A percentile compares a stretch with the other conserved stretches of the same genome.
Conservation (phyloP, 2,329 filamentous ascomycete genomes). For the Westerdykella aurantiaca region DNA sequence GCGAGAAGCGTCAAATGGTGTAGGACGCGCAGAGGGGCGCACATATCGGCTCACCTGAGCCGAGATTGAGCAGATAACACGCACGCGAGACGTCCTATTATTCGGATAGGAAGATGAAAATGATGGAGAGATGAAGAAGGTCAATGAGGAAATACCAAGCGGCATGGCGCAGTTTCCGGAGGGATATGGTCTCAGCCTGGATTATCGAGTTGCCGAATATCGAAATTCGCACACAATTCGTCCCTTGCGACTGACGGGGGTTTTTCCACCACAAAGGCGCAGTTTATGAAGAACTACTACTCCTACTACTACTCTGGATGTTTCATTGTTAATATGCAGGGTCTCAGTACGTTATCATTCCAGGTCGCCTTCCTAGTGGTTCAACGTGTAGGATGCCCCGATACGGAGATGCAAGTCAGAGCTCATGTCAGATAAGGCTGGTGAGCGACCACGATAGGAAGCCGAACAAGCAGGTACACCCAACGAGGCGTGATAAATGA, state of each 20-base stretch:
- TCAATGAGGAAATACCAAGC: too few species aligned
- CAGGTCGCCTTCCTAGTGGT: conserved; percentile 10
- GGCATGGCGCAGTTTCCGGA: not conserved
- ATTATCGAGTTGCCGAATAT: not conserved
- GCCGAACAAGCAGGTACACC: conserved; percentile 10
- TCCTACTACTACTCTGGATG: too few species aligned
- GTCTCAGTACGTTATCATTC: conserved; percentile 18
- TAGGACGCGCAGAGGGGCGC: too few species aligned
- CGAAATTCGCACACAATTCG: conserved; percentile 5
- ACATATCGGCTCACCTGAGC: not conserved
- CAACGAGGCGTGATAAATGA: conserved; percentile 16
- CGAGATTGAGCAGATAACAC: not conserved
- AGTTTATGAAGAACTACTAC: too few species aligned
- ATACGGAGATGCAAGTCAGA: conserved; percentile 21
- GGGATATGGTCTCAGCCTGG: not conserved
- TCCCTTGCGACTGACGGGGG: not conserved
- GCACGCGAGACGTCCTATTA: not conserved
- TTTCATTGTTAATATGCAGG: conserved; percentile 5
- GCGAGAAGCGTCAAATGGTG: too few species aligned
- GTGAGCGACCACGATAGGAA: conserved; percentile 34
- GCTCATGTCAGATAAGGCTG: conserved; percentile 27
- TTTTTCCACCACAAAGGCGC: too few species aligned
- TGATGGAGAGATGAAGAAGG: too few species aligned
- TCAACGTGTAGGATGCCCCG: conserved; percentile 10
- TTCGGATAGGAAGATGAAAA: not conserved